A percentile compares a stretch with the other conserved stretches of the same genome.
phyloP scores from a whole-genome alignment of 177 flowering plant genomes.

The Viscum album region DNA sequence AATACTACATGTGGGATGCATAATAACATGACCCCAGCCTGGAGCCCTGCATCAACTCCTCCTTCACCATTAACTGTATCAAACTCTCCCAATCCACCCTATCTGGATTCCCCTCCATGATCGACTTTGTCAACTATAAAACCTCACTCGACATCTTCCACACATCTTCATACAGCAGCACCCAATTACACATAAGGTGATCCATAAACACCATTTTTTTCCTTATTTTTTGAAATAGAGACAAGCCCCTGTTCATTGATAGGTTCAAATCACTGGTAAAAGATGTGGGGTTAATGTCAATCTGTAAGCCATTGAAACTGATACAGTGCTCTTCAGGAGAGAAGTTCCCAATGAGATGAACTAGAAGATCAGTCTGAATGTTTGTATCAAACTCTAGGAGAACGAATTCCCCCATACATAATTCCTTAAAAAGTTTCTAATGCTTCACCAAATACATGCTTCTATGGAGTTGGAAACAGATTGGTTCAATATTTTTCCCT shows the following conservation, averaged over 20 bases:
- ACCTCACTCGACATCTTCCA: conserved; percentile 69
- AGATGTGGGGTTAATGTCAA: conserved; percentile 45
- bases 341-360: conserved; percentile 41
- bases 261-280: conserved; percentile 58
- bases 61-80: conserved; percentile 87
- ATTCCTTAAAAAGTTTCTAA: conserved; percentile 40
- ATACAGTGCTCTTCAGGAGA: conserved; percentile 18
- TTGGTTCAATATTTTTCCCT: conserved; percentile 26
- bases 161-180: conserved; percentile 64
- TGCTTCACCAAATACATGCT: conserved; percentile 39
- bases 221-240: conserved; percentile 17
- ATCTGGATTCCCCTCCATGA: conserved; percentile 54
- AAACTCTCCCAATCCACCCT: conserved; percentile 67
- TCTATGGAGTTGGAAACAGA: conserved; percentile 51
- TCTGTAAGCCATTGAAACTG: conserved; percentile 32
- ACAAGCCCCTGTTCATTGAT: conserved; percentile 40
- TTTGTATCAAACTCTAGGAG: conserved; percentile 42
- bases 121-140: conserved; percentile 29
- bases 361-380: conserved; percentile 43
- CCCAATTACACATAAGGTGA: conserved; percentile 59
- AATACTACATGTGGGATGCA: conserved; percentile 68
- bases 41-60: conserved; percentile 41
- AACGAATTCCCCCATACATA: conserved; percentile 80
- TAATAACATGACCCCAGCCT: conserved; percentile 47
- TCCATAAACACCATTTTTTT: conserved; percentile 36